Evolutionary conservation across 2,329 filamentous ascomycete genomes (phyloP), one percentile per base, ranked within the genome.

Genomic region (Penicillium psychrosexuale): DNA sequence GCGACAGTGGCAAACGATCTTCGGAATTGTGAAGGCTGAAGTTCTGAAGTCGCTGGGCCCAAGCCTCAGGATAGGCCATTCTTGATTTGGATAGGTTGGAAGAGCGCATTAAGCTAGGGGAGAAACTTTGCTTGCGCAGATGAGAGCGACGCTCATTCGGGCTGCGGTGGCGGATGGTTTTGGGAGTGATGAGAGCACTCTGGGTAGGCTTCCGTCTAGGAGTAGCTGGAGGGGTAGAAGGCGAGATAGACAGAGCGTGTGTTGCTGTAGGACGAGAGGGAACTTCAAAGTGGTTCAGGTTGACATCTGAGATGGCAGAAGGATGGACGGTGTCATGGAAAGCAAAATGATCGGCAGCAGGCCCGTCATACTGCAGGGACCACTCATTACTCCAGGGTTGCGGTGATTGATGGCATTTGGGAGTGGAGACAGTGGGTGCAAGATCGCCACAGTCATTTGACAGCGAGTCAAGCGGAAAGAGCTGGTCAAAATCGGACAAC

Each of bases 331-430:
- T 69, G 59, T 73, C 69, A 68, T 71, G 63, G 64, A 74, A 68
- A 63, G 66, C 59, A 61, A 70, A 60, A 51, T 66, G 65, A 48
- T 66, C 64, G 39, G 51, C 58, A 48, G 64, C 59, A 60, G 75
- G 72, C 66, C 77, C 72, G 66, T 80, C 80, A 68, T 81, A 77
- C 67, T 79, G 74, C 64, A 81, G 66, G 64, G 75, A 76, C 69
- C 77, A 78, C 64, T 80, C 80, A 69, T 79, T 78, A 61, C 77
- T 76, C 81, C 82, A 84, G 68, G 80, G 76, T 65, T 79, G 76
- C 53, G 77, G 71, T 58, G 75, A 71, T 64, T 69, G 67, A 64
- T 74, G 71, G 46, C 66, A 69, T 61, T 75, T 74, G 15, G 70
- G 63, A 50, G 77, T 77, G 72, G 78, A 73, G 68, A 77, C 77